Percentiles rank a stretch among this genome's conserved stretches.
These are phyloP conservation scores for Pseudogymnoascus sp. DNA, from an alignment of 2,329 filamentous ascomycete species.

Conservation along the genomic window DNA sequence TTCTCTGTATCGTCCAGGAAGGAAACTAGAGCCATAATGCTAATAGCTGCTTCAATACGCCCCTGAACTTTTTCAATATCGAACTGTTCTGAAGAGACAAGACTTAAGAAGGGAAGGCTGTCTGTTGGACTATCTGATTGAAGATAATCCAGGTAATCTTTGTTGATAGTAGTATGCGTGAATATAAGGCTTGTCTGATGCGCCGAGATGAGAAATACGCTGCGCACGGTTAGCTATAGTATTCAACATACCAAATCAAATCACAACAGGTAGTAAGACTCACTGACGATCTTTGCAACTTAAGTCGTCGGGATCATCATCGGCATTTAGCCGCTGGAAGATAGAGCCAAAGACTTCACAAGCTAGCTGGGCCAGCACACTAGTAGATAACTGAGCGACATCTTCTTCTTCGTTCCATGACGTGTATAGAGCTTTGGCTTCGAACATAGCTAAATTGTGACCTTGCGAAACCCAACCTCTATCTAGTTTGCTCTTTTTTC, in stretches of 20 bases:
- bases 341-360: neutral
- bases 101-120: neutral
- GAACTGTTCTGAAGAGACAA: neutral
- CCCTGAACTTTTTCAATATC: neutral
- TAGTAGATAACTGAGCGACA: neutral
- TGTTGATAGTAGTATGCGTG: neutral
- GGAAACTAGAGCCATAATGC: neutral
- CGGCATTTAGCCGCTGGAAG: neutral
- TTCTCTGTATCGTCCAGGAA: neutral
- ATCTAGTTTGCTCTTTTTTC: neutral
- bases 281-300: neutral
- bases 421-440: neutral
- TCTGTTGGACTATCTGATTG: neutral
- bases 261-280: neutral
- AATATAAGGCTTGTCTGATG: neutral
- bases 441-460: neutral
- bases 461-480: neutral
- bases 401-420: neutral
- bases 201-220: neutral
- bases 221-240: neutral
- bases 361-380: neutral
- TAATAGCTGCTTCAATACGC: neutral
- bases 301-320: neutral
- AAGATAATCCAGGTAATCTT: neutral
- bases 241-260: neutral